Conservation (phyloP, 306 rosid species). For the Vicia sativa region DNA sequence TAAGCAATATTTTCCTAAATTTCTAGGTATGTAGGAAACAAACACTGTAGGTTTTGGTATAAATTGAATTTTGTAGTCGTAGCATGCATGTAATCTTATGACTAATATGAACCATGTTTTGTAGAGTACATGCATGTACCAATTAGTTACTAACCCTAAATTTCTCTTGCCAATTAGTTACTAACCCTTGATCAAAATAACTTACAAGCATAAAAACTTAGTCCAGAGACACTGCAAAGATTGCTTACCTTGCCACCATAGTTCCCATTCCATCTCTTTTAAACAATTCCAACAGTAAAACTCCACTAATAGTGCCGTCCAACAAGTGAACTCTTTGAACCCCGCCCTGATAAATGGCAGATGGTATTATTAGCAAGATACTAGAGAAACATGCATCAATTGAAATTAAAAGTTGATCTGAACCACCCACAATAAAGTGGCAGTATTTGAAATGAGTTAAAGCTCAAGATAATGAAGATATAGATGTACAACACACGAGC, state of each 20-base stretch:
- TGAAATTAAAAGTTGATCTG: slow-evolving; percentile 38
- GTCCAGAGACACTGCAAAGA: slow-evolving; percentile 20
- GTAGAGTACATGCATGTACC: no score
- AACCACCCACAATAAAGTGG: slow-evolving; percentile 5
- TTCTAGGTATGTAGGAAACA: slow-evolving; percentile 1
- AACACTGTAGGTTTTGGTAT: slow-evolving; percentile 10
- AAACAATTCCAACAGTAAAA: slow-evolving; percentile 86
- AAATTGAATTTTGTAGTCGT: slow-evolving; percentile 15
- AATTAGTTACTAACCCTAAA: slow-evolving; percentile 17
- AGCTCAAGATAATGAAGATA: slow-evolving; percentile 18
- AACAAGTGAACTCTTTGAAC: slow-evolving; percentile 98
- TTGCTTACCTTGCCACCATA: slow-evolving; percentile 93
- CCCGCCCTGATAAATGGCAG: slow-evolving; percentile 77
- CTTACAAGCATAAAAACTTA: slow-evolving; percentile 31
- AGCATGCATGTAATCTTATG: slow-evolving; percentile 4
- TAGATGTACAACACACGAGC: neutral
- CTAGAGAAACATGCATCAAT: slow-evolving; percentile 39
- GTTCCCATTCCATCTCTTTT: slow-evolving; percentile 99
- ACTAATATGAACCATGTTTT: slow-evolving; percentile 2
- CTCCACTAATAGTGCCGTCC: slow-evolving; percentile 94
- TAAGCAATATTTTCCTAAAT: slow-evolving; percentile 4
- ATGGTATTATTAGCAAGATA: slow-evolving; percentile 44
- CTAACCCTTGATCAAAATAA: slow-evolving; percentile 7
- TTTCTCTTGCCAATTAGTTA: slow-evolving; percentile 24
- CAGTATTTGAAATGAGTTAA: slow-evolving; percentile 20